Evolutionary conservation across 129 eudicot genomes (phyloP).

Genomic region (Helichrysum umbraculigerum): DNA sequence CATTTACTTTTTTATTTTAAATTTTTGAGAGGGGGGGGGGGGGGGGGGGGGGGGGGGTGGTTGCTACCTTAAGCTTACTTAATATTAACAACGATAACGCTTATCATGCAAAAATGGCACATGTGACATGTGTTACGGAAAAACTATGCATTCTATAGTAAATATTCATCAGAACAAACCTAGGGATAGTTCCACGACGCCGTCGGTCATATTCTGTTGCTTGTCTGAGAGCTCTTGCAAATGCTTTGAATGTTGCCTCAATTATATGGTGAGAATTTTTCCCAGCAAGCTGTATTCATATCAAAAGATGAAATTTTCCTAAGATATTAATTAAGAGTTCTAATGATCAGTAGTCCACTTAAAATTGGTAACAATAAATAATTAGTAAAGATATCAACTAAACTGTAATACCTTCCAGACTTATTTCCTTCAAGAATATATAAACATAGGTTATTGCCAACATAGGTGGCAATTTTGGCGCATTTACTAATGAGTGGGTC

Average conservation of each 20-base stretch:
- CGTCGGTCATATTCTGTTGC: slow-evolving; percentile 90
- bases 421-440: too few species aligned
- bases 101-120: background rate
- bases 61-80: too few species aligned
- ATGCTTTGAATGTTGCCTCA: slow-evolving; percentile 98
- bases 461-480: background rate
- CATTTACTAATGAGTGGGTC: background rate
- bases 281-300: slow-evolving; percentile 78
- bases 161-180: slow-evolving; percentile 40
- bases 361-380: background rate
- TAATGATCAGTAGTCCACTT: background rate
- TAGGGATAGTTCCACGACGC: slow-evolving; percentile 77
- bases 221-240: slow-evolving; percentile 97
- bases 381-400: background rate
- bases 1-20: too few species aligned
- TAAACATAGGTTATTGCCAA: background rate
- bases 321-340: background rate
- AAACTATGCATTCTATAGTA: background rate
- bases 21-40: too few species aligned
- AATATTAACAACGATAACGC: background rate
- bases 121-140: background rate
- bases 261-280: slow-evolving; percentile 95
- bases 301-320: background rate
- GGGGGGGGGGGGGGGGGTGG: too few species aligned
- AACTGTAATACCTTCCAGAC: background rate